Conservation (phyloP, 768 basidiomycete species). For the Mycena rebaudengoi region DNA sequence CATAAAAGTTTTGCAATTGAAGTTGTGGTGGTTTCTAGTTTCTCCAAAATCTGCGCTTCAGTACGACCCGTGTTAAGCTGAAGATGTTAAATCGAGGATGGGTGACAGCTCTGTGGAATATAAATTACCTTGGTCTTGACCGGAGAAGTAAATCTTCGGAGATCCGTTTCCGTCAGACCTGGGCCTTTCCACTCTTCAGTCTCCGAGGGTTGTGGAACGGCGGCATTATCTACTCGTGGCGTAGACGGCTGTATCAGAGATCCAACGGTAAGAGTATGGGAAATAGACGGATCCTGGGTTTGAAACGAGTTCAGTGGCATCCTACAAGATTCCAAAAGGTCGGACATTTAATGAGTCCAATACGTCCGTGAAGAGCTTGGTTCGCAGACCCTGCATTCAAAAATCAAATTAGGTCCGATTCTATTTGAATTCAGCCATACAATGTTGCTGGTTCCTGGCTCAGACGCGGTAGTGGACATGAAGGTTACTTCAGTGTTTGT, state of each 20-base stretch:
- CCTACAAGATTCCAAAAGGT: too few species aligned
- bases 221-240: background rate
- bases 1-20: conserved; percentile 9
- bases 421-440: too few species aligned
- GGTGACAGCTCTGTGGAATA: background rate
- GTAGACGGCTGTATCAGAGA: background rate
- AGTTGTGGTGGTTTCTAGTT: background rate
- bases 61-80: too few species aligned
- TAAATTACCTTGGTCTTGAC: background rate
- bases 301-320: conserved; percentile 1
- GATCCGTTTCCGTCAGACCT: conserved; percentile 10
- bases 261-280: background rate
- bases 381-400: background rate
- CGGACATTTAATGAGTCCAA: background rate
- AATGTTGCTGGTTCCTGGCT: too few species aligned
- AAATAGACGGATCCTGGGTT: background rate
- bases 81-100: background rate
- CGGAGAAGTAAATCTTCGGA: conserved; percentile 3
- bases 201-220: background rate
- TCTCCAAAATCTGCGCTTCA: conserved; percentile 3
- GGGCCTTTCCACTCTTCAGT: too few species aligned
- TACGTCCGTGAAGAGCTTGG: background rate
- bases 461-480: too few species aligned
- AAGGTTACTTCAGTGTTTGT: too few species aligned
- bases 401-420: too few species aligned